A percentile compares a stretch with the other conserved stretches of the same genome.
Evolutionary conservation across 2,329 filamentous ascomycete species (phyloP).

Genomic region (Trichothecium roseum): DNA sequence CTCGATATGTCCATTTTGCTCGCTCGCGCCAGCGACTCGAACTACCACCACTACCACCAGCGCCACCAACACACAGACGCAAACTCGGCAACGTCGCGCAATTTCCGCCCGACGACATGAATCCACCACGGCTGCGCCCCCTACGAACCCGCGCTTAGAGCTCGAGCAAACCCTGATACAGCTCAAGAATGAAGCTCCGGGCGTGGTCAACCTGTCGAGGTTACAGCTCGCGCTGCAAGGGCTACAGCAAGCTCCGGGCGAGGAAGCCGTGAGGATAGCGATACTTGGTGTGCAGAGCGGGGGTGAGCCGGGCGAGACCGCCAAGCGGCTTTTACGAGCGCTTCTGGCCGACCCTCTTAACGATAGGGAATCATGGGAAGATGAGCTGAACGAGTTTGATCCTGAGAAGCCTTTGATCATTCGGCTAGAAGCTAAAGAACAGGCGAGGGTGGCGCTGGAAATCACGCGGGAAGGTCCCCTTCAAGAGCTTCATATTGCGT

Average conservation of each 20-base stretch:
- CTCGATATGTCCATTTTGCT: conserved; percentile 22
- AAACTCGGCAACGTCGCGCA: conserved; percentile 11
- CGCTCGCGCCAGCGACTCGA: conserved; percentile 11
- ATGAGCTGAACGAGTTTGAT: conserved; percentile 42
- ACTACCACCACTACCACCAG: too few species aligned
- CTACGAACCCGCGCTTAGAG: conserved; percentile 33
- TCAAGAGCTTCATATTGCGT: conserved; percentile 51
- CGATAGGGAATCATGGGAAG: conserved; percentile 56
- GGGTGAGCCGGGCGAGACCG: conserved; percentile 31
- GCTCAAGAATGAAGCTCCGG: conserved; percentile 50
- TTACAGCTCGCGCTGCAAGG: conserved; percentile 62
- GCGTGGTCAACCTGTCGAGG: conserved; percentile 56
- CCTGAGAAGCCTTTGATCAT: conserved; percentile 51
- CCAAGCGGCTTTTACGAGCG: conserved; percentile 56
- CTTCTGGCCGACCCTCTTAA: conserved; percentile 61
- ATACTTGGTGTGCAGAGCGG: conserved; percentile 37
- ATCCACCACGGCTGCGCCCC: conserved; percentile 14
- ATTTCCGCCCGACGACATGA: conserved; percentile 15
- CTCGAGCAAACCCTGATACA: conserved; percentile 49
- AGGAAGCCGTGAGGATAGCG: conserved; percentile 49
- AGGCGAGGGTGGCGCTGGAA: conserved; percentile 16
- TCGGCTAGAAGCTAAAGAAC: conserved; percentile 31
- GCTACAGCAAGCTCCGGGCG: conserved; percentile 42
- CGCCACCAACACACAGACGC: too few species aligned
- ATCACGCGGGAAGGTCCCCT: conserved; percentile 28